Conservation (phyloP, 176 grass and related monocot genomes). For the Paspalum vaginatum region DNA sequence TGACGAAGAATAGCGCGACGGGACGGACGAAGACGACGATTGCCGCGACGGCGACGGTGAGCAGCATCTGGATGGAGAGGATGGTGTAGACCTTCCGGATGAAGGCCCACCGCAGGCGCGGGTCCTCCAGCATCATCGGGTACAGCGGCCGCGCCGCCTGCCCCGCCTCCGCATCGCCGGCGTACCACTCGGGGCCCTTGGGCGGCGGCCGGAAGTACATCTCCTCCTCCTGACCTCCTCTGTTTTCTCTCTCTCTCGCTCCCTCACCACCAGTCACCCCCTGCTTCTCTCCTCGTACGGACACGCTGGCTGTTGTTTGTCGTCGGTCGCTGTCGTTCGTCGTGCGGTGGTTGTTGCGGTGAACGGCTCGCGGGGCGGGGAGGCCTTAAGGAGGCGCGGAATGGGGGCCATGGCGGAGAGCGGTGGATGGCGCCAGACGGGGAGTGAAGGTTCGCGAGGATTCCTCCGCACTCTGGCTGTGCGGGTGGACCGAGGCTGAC, state of each 20-base stretch:
- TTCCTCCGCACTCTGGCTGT: neutral
- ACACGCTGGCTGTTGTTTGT: neutral
- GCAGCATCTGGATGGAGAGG: constrained; percentile 87
- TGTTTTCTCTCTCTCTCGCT: neutral
- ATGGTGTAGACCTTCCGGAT: constrained; percentile 85
- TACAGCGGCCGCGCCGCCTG: constrained; percentile 50
- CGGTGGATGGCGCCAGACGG: constrained; percentile 36
- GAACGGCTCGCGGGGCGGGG: neutral
- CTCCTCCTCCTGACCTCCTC: neutral
- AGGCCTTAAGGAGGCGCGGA: constrained; percentile 32
- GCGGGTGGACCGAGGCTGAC: neutral
- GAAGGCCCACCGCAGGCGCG: constrained; percentile 85
- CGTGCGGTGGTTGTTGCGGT: constrained; percentile 4
- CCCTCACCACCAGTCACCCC: neutral
- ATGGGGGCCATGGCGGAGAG: neutral
- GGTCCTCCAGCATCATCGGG: constrained; percentile 91
- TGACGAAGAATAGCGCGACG: constrained; percentile 80
- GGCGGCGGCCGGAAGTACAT: constrained; percentile 78
- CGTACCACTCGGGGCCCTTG: constrained; percentile 37
- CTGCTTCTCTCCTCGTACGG: neutral
- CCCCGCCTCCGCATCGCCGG: constrained; percentile 62
- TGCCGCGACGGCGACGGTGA: constrained; percentile 74
- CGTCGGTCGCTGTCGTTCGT: neutral
- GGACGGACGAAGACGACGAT: constrained; percentile 71
- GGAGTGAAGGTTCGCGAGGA: constrained; percentile 50